Evolutionary conservation across 768 basidiomycete species (phyloP).

Genomic region (Termitomyces sp.): DNA sequence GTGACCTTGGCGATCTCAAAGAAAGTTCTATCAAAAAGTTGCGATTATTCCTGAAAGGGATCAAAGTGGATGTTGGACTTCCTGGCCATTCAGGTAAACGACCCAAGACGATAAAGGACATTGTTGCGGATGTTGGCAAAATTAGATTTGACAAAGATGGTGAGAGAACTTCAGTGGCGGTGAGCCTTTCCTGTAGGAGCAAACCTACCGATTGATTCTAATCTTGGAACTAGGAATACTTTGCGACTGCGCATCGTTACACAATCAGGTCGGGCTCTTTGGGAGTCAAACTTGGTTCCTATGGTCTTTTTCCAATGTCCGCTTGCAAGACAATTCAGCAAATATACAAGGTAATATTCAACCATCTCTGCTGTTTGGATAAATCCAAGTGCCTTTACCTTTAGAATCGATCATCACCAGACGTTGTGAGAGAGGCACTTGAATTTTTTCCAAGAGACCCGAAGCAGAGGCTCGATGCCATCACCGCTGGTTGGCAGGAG

Average conservation of each 20-base stretch:
- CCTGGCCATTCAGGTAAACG: constrained; percentile 17
- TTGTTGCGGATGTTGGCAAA: constrained; percentile 21
- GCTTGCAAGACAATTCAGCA: constrained; percentile 23
- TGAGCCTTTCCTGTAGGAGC: constrained; percentile 6
- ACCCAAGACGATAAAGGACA: constrained; percentile 21
- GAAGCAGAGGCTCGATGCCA: constrained; percentile 15
- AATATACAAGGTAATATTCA: constrained; percentile 21
- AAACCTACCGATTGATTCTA: neutral
- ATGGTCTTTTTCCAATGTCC: constrained; percentile 24
- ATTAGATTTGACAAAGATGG: constrained; percentile 22
- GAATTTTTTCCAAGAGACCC: constrained; percentile 23
- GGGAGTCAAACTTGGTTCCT: constrained; percentile 22
- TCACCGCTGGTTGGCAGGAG: constrained; percentile 24
- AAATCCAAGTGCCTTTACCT: constrained; percentile 2
- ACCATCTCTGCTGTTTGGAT: neutral
- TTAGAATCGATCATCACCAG: constrained; percentile 25
- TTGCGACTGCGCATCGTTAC: constrained; percentile 16
- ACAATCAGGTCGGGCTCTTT: constrained; percentile 18
- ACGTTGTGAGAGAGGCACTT: constrained; percentile 25
- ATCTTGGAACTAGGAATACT: constrained; percentile 21
- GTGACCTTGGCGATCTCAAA: constrained; percentile 13
- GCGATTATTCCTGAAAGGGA: constrained; percentile 22
- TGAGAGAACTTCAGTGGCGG: constrained; percentile 20
- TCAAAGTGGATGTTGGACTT: constrained; percentile 22
- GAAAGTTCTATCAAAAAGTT: constrained; percentile 15